Evolutionary conservation across 257 asterid species (phyloP).

Genomic region (Solanum etuberosum): DNA sequence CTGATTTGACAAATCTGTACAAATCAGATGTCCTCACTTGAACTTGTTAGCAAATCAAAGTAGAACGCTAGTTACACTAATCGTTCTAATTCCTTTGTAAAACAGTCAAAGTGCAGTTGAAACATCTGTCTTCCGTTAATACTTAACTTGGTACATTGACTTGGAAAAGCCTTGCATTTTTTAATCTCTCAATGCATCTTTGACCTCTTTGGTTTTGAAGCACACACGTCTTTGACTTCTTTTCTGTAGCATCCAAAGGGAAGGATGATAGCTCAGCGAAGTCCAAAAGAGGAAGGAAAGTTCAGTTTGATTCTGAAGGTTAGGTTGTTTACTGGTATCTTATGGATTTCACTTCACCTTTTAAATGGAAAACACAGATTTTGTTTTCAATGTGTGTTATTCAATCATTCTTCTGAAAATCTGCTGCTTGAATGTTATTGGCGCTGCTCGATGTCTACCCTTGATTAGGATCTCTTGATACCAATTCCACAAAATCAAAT

Average conservation of each 20-base stretch:
- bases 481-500: conserved; percentile 22
- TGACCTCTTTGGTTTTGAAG: neutral
- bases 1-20: neutral
- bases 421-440: neutral
- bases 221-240: neutral
- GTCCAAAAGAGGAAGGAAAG: conserved; percentile 55
- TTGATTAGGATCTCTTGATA: conserved; percentile 25
- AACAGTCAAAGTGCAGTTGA: neutral
- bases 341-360: neutral
- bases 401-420: neutral
- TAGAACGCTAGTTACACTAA: neutral
- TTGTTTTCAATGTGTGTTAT: neutral
- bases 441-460: neutral
- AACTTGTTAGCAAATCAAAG: neutral
- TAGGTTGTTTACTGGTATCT: neutral
- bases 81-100: neutral
- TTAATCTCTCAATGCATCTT: neutral
- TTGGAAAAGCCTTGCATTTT: neutral
- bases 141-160: neutral
- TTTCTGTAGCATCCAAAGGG: conserved; percentile 27
- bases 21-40: neutral
- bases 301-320: conserved; percentile 63
- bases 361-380: neutral
- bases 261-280: conserved; percentile 35
- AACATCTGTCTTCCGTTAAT: neutral